Conservation (phyloP, 1,139 yeast species). For the Lodderomyces oxycetoniae region DNA sequence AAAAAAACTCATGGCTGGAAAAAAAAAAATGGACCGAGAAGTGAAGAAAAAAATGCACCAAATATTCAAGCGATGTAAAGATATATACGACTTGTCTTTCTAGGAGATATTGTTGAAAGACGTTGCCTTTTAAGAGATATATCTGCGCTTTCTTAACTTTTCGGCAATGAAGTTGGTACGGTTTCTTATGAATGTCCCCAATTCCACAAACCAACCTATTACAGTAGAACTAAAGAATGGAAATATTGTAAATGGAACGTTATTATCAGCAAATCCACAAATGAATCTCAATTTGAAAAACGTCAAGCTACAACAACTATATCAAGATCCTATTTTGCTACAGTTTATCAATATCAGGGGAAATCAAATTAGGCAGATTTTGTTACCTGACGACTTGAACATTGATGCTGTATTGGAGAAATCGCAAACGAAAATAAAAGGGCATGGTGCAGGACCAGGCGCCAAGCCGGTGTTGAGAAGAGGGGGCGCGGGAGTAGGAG, state of each 20-base stretch:
- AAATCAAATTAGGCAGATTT: conserved; percentile 77
- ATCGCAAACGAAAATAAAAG: conserved; percentile 34
- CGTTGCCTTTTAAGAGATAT: too few relatives aligned
- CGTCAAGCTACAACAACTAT: conserved; percentile 69
- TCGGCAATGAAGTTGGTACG: conserved; percentile 48
- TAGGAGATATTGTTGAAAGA: too few relatives aligned
- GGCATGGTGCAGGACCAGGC: conserved; percentile 40
- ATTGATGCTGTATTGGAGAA: conserved; percentile 65
- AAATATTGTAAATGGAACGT: conserved; percentile 38
- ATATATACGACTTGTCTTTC: too few relatives aligned
- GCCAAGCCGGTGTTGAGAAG: conserved; percentile 16
- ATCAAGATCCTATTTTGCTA: conserved; percentile 67
- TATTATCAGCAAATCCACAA: conserved; percentile 81
- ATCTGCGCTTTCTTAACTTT: too few relatives aligned
- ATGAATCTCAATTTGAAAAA: conserved; percentile 88
- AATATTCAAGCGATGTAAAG: neutral
- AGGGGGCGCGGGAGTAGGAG: conserved; percentile 20
- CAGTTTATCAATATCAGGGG: conserved; percentile 88
- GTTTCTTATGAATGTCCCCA: conserved; percentile 75
- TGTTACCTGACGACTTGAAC: conserved; percentile 85
- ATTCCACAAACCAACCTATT: conserved; percentile 71
- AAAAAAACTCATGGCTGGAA: conserved; percentile 5
- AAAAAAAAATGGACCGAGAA: neutral
- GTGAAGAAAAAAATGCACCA: neutral
- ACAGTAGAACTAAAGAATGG: conserved; percentile 94